A percentile compares a stretch with the other conserved stretches of the same genome.
phyloP scores from a whole-genome alignment of 1,139 yeast species.

The Pneumocystis murina region DNA sequence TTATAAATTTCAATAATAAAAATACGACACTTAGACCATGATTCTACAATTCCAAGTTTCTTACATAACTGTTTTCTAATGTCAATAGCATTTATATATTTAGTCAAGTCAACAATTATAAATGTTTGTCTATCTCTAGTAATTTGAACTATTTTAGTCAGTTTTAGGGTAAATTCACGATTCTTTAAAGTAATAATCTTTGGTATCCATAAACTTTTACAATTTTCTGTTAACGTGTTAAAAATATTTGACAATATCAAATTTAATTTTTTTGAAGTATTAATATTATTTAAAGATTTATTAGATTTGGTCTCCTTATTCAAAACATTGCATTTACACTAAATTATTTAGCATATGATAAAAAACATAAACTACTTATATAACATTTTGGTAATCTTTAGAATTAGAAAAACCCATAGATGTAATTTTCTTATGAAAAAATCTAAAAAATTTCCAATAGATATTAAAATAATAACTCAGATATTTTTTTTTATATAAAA shows the following conservation, averaged over 20 bases:
- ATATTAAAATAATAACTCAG: not conserved
- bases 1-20: slow-evolving; percentile 63
- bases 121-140: slow-evolving; percentile 47
- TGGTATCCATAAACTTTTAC: not conserved
- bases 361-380: not conserved
- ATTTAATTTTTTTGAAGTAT: not conserved
- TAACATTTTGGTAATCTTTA: not conserved
- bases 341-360: not conserved
- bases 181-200: not conserved
- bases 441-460: not conserved
- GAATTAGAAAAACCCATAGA: not conserved
- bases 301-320: not conserved
- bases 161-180: not conserved
- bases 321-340: not conserved
- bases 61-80: slow-evolving; percentile 29
- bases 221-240: not conserved
- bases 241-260: not conserved
- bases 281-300: not conserved
- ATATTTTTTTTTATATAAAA: not conserved
- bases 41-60: slow-evolving; percentile 26
- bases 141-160: slow-evolving; percentile 31
- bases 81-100: slow-evolving; percentile 22
- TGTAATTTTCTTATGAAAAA: not conserved
- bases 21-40: slow-evolving; percentile 30
- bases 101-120: slow-evolving; percentile 32